phyloP scores from a whole-genome alignment of 352 stramenopile genomes.

The Phytophthora hybrid region DNA sequence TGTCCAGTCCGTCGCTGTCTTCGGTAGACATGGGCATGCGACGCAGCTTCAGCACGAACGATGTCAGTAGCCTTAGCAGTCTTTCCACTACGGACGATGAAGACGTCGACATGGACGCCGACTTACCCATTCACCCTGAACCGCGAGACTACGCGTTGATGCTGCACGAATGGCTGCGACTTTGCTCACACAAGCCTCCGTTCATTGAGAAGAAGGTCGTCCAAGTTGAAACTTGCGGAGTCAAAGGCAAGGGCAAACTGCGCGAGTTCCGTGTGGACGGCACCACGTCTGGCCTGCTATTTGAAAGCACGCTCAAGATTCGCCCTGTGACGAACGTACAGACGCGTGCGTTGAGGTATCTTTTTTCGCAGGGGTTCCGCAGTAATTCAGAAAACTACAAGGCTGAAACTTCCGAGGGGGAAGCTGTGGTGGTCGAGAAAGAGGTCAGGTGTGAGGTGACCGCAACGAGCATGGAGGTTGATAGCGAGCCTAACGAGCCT shows the following conservation, averaged over 20 bases:
- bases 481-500: conserved; percentile 12
- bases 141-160: conserved; percentile 55
- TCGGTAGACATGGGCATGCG: conserved; percentile 16
- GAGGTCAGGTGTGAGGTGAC: conserved; percentile 2
- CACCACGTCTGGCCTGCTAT: conserved; percentile 65
- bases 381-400: conserved; percentile 44
- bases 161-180: conserved; percentile 69
- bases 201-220: conserved; percentile 48
- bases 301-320: conserved; percentile 79
- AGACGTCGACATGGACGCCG: conserved; percentile 27
- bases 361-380: conserved; percentile 70
- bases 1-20: neutral
- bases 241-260: conserved; percentile 39
- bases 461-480: conserved; percentile 18
- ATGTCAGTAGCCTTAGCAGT: conserved; percentile 38
- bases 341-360: conserved; percentile 66
- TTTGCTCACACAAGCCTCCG: conserved; percentile 66
- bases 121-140: conserved; percentile 12
- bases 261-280: conserved; percentile 74
- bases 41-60: conserved; percentile 36
- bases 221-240: conserved; percentile 6
- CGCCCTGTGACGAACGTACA: conserved; percentile 66
- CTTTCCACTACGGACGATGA: conserved; percentile 26
- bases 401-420: conserved; percentile 5
- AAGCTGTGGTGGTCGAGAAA: neutral